phyloP scores from a whole-genome alignment of 805 yeast genomes.

The Wickerhamomyces kurtzmanii region DNA sequence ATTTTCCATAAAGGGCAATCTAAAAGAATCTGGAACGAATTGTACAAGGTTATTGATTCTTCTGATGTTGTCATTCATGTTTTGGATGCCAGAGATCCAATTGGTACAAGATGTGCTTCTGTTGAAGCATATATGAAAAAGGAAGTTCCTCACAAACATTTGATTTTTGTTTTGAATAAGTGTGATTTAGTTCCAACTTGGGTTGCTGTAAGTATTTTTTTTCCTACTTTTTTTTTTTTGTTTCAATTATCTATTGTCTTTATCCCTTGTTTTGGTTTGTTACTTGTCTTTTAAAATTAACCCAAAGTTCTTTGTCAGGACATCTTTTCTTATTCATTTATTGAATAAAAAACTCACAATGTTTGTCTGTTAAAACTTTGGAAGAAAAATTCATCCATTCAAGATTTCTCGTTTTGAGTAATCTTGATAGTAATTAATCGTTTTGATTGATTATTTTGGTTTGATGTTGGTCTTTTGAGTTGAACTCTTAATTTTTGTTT shows the following conservation, averaged over 20 bases:
- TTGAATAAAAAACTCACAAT: slow-evolving; percentile 28
- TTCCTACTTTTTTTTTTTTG: slow-evolving; percentile 8
- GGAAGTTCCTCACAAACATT: slow-evolving; percentile 94
- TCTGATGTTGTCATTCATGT: slow-evolving; percentile 97
- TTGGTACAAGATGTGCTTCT: slow-evolving; percentile 89
- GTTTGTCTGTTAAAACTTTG: slow-evolving; percentile 96
- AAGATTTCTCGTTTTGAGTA: slow-evolving; percentile 37
- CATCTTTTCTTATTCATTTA: slow-evolving; percentile 24
- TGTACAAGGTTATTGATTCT: slow-evolving; percentile 94
- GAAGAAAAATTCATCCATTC: slow-evolving; percentile 64
- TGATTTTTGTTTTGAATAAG: slow-evolving; percentile 89
- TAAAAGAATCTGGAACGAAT: slow-evolving; percentile 96
- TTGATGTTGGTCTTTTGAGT: slow-evolving; percentile 52
- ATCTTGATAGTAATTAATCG: slow-evolving; percentile 17
- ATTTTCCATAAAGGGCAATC: slow-evolving; percentile 96
- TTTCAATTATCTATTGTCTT: slow-evolving; percentile 4
- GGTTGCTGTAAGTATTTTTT: slow-evolving; percentile 86
- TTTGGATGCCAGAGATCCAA: slow-evolving; percentile 93
- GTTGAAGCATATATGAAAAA: slow-evolving; percentile 89
- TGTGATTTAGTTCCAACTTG: slow-evolving; percentile 98
- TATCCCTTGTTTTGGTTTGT: slow-evolving; percentile 5
- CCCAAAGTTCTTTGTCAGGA: slow-evolving; percentile 91
- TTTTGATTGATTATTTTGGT: slow-evolving; percentile 20
- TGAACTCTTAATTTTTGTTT: slow-evolving; percentile 38
- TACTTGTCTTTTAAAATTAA: slow-evolving; percentile 3